Conservation (phyloP, 495 filamentous ascomycete species). For the Penicillium flavigenum region DNA sequence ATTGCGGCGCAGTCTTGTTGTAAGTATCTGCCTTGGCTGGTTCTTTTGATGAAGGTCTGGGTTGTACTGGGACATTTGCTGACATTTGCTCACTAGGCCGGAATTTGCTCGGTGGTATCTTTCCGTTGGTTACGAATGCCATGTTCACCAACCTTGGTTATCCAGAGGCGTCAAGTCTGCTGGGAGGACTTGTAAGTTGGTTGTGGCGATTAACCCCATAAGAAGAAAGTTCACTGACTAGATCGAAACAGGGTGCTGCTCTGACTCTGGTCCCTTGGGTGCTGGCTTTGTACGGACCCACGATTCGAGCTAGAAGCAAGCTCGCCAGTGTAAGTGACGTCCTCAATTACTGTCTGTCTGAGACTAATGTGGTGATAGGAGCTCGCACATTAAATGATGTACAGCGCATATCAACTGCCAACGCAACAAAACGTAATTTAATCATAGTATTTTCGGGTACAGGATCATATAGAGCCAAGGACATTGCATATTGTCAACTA, state of each 20-base stretch:
- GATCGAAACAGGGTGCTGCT: conserved; percentile 44
- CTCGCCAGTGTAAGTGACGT: conserved; percentile 59
- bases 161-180: conserved; percentile 67
- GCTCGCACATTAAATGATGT: conserved; percentile 27
- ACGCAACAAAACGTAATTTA: conserved; percentile 5
- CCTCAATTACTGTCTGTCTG: neutral
- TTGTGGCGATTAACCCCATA: neutral
- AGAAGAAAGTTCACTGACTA: conserved; percentile 12
- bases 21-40: conserved; percentile 21
- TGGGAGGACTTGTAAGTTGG: conserved; percentile 66
- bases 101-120: conserved; percentile 80
- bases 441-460: neutral
- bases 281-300: conserved; percentile 74
- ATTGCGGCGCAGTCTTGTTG: conserved; percentile 84
- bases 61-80: neutral
- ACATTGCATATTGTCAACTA: conserved; percentile 8
- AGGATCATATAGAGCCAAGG: conserved; percentile 1
- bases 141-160: conserved; percentile 74
- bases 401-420: neutral
- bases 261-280: conserved; percentile 85
- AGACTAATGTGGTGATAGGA: conserved; percentile 26
- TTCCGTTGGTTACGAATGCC: conserved; percentile 71
- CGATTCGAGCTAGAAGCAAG: conserved; percentile 73
- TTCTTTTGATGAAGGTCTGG: neutral
- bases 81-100: conserved; percentile 44